Evolutionary conservation across 192 early-diverging fungal species (phyloP).

Genomic region (Rhizophagus prolifer): DNA sequence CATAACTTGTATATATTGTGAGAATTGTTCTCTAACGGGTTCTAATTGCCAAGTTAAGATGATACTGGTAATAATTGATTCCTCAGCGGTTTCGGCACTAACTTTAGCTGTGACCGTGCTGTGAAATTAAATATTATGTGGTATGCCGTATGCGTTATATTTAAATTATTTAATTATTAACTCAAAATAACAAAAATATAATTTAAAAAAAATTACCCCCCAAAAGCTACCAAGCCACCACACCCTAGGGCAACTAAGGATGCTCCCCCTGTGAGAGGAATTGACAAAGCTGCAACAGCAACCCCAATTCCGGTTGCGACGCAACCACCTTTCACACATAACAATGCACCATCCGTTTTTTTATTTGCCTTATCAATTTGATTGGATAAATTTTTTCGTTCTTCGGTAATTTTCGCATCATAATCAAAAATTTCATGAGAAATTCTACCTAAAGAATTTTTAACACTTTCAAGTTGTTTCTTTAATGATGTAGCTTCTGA

Average conservation of each 20-base stretch:
- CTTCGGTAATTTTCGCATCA: neutral
- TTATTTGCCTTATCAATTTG: neutral
- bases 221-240: no score
- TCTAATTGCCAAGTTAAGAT: no score
- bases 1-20: neutral
- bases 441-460: neutral
- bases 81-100: neutral
- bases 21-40: neutral
- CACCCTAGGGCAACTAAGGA: no score
- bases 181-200: no score
- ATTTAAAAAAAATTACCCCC: neutral
- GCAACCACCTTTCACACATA: no score
- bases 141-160: no score
- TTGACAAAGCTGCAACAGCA: no score
- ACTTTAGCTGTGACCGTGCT: neutral
- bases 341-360: neutral
- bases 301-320: rapidly evolving
- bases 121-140: neutral
- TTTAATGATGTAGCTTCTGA: neutral
- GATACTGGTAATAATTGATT: no score
- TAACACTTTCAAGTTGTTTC: neutral
- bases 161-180: no score
- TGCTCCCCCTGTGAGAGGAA: no score
- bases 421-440: neutral
- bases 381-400: neutral